These are phyloP conservation scores for Trichophyton benhamiae DNA, from an alignment of 2,329 filamentous ascomycete species.

Conservation along the genomic window DNA sequence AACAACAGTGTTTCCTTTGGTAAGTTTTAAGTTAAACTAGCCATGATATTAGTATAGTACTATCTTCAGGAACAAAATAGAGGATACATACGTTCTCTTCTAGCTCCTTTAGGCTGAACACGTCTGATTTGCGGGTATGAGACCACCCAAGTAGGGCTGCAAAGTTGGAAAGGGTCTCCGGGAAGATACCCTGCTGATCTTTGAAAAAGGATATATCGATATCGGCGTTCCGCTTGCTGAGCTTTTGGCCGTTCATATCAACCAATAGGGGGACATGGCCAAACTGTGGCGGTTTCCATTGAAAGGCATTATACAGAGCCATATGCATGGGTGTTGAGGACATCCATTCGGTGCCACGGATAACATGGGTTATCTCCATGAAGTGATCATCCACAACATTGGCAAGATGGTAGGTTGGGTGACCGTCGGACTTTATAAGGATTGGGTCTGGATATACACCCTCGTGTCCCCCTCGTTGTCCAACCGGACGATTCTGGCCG, in stretches of 20 bases:
- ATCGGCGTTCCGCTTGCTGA: slow-evolving; percentile 73
- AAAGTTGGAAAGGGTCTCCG: slow-evolving; percentile 63
- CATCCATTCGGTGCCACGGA: slow-evolving; percentile 90
- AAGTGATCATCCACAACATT: slow-evolving; percentile 93
- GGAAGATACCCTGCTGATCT: slow-evolving; percentile 46
- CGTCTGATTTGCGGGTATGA: slow-evolving; percentile 53
- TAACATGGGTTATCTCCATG: slow-evolving; percentile 93
- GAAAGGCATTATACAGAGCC: slow-evolving; percentile 62
- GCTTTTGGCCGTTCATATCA: slow-evolving; percentile 56
- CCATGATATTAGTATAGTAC: background rate
- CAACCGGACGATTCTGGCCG: slow-evolving; percentile 34
- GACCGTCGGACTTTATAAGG: slow-evolving; percentile 78
- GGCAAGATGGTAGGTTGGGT: slow-evolving; percentile 91
- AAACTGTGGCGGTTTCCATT: slow-evolving; percentile 61
- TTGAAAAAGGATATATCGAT: slow-evolving; percentile 48
- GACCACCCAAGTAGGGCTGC: slow-evolving; percentile 77
- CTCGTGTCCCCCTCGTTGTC: slow-evolving; percentile 31
- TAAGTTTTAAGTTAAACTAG: slow-evolving; percentile 76
- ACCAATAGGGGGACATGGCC: slow-evolving; percentile 69
- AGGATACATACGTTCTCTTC: slow-evolving; percentile 47
- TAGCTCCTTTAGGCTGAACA: slow-evolving; percentile 59
- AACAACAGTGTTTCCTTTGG: slow-evolving; percentile 77
- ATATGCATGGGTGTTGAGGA: slow-evolving; percentile 75
- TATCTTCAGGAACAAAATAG: background rate
- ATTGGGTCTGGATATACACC: slow-evolving; percentile 65